Evolutionary conservation across 495 filamentous ascomycete species (phyloP).

Genomic region (Penicillium mononematosum): DNA sequence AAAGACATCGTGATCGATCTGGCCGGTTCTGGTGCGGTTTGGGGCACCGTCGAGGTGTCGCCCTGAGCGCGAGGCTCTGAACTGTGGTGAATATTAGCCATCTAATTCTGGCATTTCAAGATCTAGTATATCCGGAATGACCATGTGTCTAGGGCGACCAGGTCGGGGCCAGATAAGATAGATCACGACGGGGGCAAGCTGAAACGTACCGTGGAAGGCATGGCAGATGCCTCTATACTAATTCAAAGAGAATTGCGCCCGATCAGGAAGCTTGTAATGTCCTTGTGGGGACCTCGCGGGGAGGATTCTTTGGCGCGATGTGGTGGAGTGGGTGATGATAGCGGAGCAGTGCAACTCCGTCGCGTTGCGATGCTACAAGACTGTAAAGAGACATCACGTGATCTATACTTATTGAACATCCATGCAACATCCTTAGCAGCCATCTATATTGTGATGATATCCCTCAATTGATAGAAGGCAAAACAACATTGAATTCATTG

Average conservation of each 20-base stretch:
- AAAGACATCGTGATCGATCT: conserved; percentile 91
- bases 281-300: not conserved
- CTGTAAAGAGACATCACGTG: conserved; percentile 18
- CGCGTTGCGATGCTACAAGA: conserved; percentile 17
- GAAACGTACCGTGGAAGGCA: conserved; percentile 47
- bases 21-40: conserved; percentile 70
- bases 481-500: conserved; percentile 1
- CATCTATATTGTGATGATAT: not conserved
- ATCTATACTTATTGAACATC: not conserved
- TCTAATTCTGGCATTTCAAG: not conserved
- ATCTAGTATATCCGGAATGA: not conserved
- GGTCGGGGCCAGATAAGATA: not conserved
- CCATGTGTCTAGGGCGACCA: not conserved
- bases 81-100: conserved; percentile 30
- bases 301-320: not conserved
- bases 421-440: not conserved
- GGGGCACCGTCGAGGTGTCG: conserved; percentile 52
- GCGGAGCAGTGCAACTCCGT: conserved; percentile 7
- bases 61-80: conserved; percentile 47
- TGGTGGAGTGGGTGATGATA: conserved; percentile 7
- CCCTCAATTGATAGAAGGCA: not conserved
- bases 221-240: conserved; percentile 16
- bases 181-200: conserved; percentile 15
- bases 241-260: not conserved
- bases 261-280: not conserved